Percentiles rank a stretch among this genome's conserved stretches.
phyloP scores from a whole-genome alignment of 2,329 filamentous ascomycete genomes.

The Didymella pomorum region DNA sequence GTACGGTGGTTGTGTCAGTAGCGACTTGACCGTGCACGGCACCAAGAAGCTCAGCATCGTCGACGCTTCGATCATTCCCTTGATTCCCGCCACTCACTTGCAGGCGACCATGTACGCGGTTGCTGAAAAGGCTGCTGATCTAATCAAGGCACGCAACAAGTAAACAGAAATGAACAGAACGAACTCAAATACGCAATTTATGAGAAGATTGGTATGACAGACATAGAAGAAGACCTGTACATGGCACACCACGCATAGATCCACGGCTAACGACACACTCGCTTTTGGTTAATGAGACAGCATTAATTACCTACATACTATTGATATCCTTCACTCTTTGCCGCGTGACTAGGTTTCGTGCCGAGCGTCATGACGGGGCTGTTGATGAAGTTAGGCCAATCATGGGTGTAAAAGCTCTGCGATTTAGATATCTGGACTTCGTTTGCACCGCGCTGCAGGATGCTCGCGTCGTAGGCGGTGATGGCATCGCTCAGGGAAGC shows the following conservation, averaged over 20 bases:
- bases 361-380: conserved; percentile 43
- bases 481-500: conserved; percentile 29
- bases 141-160: conserved; percentile 35
- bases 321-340: conserved; percentile 40
- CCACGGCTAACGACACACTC: conserved; percentile 1
- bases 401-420: conserved; percentile 45
- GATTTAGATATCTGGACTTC: conserved; percentile 46
- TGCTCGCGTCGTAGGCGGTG: conserved; percentile 37
- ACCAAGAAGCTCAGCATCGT: conserved; percentile 29
- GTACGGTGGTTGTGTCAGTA: conserved; percentile 29
- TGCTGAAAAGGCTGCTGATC: conserved; percentile 22
- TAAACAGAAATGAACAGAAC: background rate
- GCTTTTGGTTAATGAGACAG: background rate
- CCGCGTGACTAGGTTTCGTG: conserved; percentile 40
- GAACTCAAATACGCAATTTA: background rate
- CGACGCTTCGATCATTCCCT: conserved; percentile 33
- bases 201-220: background rate
- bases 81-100: conserved; percentile 30
- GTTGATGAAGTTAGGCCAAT: conserved; percentile 43
- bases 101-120: conserved; percentile 43
- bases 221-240: background rate
- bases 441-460: conserved; percentile 39
- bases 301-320: conserved; percentile 19
- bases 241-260: background rate
- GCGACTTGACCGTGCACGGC: conserved; percentile 28